Base-by-base conservation (phyloP, 495 filamentous ascomycete species). In the Venustampulla echinocandica region DNA sequence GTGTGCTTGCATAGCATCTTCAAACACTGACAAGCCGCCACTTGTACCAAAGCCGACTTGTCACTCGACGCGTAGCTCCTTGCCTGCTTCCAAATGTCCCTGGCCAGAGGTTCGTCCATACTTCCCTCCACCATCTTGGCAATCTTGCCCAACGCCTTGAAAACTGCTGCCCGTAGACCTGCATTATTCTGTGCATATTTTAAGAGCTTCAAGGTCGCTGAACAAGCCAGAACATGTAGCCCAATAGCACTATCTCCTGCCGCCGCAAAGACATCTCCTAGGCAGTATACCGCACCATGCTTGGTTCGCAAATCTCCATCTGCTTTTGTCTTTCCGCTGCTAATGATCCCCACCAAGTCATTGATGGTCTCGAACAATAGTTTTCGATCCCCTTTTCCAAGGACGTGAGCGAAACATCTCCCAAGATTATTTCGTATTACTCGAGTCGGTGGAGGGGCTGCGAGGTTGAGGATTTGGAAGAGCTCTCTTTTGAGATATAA, bases 221-320 rank as follows among this genome's bases (percentile, higher is more conserved):
- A 74, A 38, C 79, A 86, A 2, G 77, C 80, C 47, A 94, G 62
- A 41, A 78, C 80, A 47, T 90, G 84, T 55, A 93, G 70, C 51
- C 82, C 81, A 63, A 95, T 87, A 15, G 88, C 92, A 64, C 92
- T 96, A 61, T 95, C 90, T 22, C 92, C 92, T 5, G 92, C 92
- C 13, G 81, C 75, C 35, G 80, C 85, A 61, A 88, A 95, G 20
- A 96, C 76, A 61, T 90, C 86, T 25, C 92, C 92, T 49, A 99
- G 55, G 61, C 89, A 96, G 58, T 84, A 75, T 25, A 84, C 86
- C 11, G 90, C 90, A 2, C 90, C 90, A 76, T 95, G 88, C 61
- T 85, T 89, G 3, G 67, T 66, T 53, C 73, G 68, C 49, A 62
- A 53, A 45, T 72, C 74, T 40, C 59, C 56, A 44, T 96, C 92